phyloP scores from a whole-genome alignment of 495 filamentous ascomycete species.

The Penicillium tannophilum region DNA sequence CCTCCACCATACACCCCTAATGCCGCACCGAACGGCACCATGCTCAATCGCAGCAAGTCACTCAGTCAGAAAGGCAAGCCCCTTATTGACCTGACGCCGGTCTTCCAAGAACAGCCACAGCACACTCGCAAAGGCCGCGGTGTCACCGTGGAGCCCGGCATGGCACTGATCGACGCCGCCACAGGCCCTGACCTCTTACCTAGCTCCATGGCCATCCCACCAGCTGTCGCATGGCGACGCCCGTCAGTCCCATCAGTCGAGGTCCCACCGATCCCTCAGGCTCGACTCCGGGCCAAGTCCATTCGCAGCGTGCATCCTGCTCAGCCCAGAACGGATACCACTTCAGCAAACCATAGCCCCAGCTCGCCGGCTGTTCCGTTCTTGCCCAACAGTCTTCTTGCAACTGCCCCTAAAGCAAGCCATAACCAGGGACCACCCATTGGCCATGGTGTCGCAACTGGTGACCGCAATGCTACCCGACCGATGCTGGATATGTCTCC shows the following conservation, averaged over 20 bases:
- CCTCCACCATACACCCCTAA: constrained; percentile 11
- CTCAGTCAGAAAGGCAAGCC: constrained; percentile 55
- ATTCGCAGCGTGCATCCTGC: constrained; percentile 30
- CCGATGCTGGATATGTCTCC: constrained; percentile 60
- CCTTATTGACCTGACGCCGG: constrained; percentile 73
- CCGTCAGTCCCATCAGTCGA: constrained; percentile 17
- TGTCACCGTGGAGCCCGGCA: constrained; percentile 60
- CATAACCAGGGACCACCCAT: constrained; percentile 26
- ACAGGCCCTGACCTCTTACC: constrained; percentile 51
- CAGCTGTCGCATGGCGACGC: constrained; percentile 55
- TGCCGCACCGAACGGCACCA: not conserved
- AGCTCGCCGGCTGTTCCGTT: constrained; percentile 31
- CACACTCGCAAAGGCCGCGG: constrained; percentile 68
- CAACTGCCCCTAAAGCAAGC: constrained; percentile 22
- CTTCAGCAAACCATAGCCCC: constrained; percentile 22
- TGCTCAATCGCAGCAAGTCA: constrained; percentile 33
- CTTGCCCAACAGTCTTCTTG: constrained; percentile 41
- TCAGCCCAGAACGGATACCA: constrained; percentile 19
- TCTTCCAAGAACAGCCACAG: constrained; percentile 75
- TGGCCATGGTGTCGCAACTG: constrained; percentile 57
- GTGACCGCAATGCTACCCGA: constrained; percentile 50
- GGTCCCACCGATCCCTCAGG: constrained; percentile 20
- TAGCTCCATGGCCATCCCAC: constrained; percentile 51
- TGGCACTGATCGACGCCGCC: constrained; percentile 66
- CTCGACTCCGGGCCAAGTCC: constrained; percentile 36